Conservation (phyloP, 2,329 filamentous ascomycete species). For the Ceratocystis smalleyi region DNA sequence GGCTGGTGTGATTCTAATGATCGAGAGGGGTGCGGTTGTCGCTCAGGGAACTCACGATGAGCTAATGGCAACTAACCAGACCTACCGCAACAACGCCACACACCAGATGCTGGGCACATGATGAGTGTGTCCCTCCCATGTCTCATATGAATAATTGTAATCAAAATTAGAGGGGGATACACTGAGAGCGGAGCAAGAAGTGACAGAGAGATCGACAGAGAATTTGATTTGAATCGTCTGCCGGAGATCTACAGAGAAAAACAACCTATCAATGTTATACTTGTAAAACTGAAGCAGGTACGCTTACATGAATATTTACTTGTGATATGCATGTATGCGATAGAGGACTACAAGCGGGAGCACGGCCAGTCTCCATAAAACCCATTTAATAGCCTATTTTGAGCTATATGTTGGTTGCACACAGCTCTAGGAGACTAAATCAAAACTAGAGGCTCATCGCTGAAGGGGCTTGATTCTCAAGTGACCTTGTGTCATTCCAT, state of each 20-base stretch:
- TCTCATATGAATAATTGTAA: neutral
- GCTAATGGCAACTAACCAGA: conserved; percentile 36
- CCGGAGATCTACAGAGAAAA: neutral
- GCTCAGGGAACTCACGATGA: conserved; percentile 40
- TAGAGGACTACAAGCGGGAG: no score
- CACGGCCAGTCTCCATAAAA: neutral
- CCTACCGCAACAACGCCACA: conserved; percentile 36
- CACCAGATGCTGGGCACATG: conserved; percentile 32
- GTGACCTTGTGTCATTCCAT: neutral
- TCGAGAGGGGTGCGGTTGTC: conserved; percentile 37
- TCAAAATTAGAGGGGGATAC: neutral
- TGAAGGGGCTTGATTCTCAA: neutral
- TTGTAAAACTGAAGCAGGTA: neutral
- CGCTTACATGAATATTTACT: neutral
- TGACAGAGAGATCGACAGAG: no score
- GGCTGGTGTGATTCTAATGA: conserved; percentile 42
- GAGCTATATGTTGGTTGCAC: conserved; percentile 1
- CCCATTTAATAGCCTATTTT: neutral
- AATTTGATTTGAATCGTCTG: no score
- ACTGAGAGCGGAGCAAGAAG: neutral
- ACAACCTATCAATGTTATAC: neutral
- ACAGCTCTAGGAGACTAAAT: neutral
- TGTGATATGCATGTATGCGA: neutral
- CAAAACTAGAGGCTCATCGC: neutral
- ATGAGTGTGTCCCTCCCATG: conserved; percentile 1